phyloP scores from a whole-genome alignment of 768 basidiomycete genomes.

The Jaapia argillacea region DNA sequence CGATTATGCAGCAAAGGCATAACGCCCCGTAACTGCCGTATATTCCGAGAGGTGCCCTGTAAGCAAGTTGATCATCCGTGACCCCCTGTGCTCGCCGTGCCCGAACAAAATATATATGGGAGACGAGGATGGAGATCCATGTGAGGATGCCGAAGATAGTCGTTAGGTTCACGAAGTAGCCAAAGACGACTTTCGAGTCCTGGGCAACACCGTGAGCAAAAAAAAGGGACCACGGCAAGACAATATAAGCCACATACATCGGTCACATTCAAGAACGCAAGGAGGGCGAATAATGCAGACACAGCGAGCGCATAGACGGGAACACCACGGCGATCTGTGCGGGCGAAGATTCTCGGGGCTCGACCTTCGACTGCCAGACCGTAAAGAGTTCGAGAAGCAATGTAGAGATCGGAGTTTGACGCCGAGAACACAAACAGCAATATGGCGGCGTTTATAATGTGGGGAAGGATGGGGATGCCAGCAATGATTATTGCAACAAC shows the following conservation, averaged over 20 bases:
- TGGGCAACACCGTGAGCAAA: background rate
- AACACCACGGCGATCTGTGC: conserved; percentile 23
- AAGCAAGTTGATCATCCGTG: conserved; percentile 30
- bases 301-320: conserved; percentile 34
- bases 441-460: conserved; percentile 57
- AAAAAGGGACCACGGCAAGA: conserved; percentile 1
- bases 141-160: conserved; percentile 30
- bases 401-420: conserved; percentile 55
- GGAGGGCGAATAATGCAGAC: conserved; percentile 42
- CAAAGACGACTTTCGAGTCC: conserved; percentile 14
- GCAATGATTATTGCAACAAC: conserved; percentile 40
- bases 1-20: conserved; percentile 38
- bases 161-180: conserved; percentile 30
- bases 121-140: conserved; percentile 39
- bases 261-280: conserved; percentile 50
- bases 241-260: conserved; percentile 40
- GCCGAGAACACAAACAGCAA: conserved; percentile 55
- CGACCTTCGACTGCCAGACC: conserved; percentile 36
- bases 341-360: conserved; percentile 30
- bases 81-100: conserved; percentile 35
- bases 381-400: conserved; percentile 37
- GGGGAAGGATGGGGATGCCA: conserved; percentile 47
- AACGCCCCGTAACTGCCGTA: conserved; percentile 54
- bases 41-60: conserved; percentile 54
- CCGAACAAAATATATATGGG: conserved; percentile 47